Conservation (phyloP, 75 land plant species). For the Pinus tabuliformis region DNA sequence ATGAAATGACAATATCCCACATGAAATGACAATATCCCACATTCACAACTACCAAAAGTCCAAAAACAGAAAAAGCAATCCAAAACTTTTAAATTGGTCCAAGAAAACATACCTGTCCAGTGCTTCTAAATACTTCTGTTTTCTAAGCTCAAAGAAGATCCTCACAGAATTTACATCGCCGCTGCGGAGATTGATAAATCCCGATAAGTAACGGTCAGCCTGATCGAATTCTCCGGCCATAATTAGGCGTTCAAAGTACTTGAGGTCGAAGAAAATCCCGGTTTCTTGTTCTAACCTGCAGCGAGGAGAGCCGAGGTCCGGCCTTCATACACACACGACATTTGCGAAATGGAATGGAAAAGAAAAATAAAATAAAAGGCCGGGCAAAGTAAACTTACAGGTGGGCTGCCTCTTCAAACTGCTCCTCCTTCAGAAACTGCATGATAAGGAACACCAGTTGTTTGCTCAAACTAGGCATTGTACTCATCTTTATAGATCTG, state of each 20-base stretch:
- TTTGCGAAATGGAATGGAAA: neutral
- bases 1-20: no score
- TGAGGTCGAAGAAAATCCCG: slow-evolving; percentile 7
- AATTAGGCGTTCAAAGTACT: slow-evolving; percentile 13
- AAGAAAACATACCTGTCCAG: neutral
- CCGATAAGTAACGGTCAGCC: neutral
- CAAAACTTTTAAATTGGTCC: no score
- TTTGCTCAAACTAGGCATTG: neutral
- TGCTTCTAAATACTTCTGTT: slow-evolving; percentile 4
- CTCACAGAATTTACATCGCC: neutral
- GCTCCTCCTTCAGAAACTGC: slow-evolving; percentile 3
- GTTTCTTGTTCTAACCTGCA: neutral
- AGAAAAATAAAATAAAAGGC: neutral
- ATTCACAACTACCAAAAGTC: no score
- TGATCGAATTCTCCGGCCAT: slow-evolving; percentile 5
- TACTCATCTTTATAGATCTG: neutral
- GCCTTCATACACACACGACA: no score
- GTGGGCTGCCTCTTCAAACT: neutral
- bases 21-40: no score
- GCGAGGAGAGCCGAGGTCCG: no score
- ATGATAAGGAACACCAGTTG: neutral
- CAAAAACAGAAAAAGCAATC: neutral
- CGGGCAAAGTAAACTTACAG: neutral
- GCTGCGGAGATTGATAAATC: neutral
- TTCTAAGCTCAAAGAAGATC: neutral